Base-by-base conservation (phyloP, 75 land plant genomes). In the Sequoia sempervirens region DNA sequence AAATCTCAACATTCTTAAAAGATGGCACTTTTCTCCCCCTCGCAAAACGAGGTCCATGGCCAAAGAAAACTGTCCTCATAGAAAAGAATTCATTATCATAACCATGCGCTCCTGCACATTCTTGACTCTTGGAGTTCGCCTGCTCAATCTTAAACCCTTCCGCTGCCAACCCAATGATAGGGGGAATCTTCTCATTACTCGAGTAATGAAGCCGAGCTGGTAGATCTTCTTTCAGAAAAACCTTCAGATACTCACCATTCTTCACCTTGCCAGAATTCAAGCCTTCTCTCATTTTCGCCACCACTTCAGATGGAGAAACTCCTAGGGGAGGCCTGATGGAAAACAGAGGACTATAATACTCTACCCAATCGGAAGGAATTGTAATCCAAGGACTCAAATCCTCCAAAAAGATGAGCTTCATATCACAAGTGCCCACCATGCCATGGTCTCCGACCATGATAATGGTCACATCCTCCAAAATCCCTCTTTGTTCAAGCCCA, bases 71-170 rank as follows among this genome's bases (percentile, higher is more conserved):
- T 56, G 95, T 91, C 82, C 96, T 89, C 99, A 97, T 97, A 8
- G 99, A 97, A 81, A 91, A 91, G 76, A 85, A 84, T 30, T 88
- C 87, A 86, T 97, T 97, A 70, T 97, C 99, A 85, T 97, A 97
- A 0, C 99, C 99, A 90, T 97, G 99, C n/a, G 96, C 89, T 17
- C 97, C 99, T 66, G 95, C 99, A 87, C 99, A 97, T 80, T 93
- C 91, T 12, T 83, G 80, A 30, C 73, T 54, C 68, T 84, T 85
- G 14, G 89, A 83, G 30, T 92, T 88, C 83, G 87, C 93, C 87
- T 80, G 86, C 85, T 94, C 94, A 66, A 97, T 90, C 88, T 93
- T 94, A 84, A 89, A 97, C 61, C 92, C 94, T 84, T 97, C 97
- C n/a, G 87, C 93, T 47, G 94, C 75, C 80, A 97, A 80, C 75